These are phyloP conservation scores for Pleurotus cornucopiae DNA, from an alignment of 768 basidiomycete genomes.

Conservation along the genomic window DNA sequence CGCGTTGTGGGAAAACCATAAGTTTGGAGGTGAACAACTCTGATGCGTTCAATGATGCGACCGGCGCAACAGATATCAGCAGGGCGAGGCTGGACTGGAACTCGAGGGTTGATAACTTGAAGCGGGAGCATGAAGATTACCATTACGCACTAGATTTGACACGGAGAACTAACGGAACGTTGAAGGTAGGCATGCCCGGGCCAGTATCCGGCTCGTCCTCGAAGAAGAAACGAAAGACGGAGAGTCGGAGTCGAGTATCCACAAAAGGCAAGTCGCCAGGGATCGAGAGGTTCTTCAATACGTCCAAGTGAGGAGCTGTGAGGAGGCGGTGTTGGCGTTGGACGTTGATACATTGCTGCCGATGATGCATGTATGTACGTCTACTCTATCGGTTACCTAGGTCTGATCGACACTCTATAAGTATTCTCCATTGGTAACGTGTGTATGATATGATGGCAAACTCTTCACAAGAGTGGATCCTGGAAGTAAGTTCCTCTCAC, in stretches of 20 bases:
- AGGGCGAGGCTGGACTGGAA: constrained; percentile 35
- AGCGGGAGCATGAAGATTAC: constrained; percentile 81
- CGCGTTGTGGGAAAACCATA: constrained; percentile 51
- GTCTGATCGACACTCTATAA: too few species aligned
- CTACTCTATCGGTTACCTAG: too few species aligned
- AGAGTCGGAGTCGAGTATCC: constrained; percentile 8
- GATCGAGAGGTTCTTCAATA: constrained; percentile 36
- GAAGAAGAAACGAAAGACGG: constrained; percentile 15
- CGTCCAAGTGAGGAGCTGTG: background rate
- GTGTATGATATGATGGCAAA: background rate
- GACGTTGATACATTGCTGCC: too few species aligned
- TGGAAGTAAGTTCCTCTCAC: background rate
- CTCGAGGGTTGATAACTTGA: constrained; percentile 11
- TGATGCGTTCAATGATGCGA: constrained; percentile 5
- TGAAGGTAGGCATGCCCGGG: constrained; percentile 10
- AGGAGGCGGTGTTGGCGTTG: too few species aligned
- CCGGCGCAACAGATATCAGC: constrained; percentile 24
- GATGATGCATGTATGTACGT: too few species aligned
- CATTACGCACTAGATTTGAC: constrained; percentile 83
- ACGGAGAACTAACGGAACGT: constrained; percentile 26
- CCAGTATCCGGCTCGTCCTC: constrained; percentile 12
- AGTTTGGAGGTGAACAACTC: constrained; percentile 21
- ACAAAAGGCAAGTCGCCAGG: constrained; percentile 29
- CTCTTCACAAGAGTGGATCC: background rate
- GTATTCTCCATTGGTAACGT: too few species aligned